phyloP scores from a whole-genome alignment of 2,329 filamentous ascomycete species.

The Leptosphaerulina australis region DNA sequence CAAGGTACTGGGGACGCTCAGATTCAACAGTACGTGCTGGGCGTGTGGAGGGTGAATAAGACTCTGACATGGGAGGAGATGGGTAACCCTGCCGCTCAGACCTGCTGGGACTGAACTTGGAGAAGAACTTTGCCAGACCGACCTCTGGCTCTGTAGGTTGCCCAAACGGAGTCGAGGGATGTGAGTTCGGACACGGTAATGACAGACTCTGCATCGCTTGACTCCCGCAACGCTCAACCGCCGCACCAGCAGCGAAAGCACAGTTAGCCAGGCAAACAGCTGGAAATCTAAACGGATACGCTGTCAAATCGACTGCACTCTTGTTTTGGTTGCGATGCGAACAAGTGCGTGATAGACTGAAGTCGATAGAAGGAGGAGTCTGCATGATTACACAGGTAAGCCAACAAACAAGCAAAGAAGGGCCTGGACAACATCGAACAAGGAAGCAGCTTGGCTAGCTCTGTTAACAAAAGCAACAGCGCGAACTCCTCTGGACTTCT shows the following conservation, averaged over 20 bases:
- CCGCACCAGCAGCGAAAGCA: slow-evolving; percentile 45
- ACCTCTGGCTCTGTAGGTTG: slow-evolving; percentile 45
- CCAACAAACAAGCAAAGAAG: slow-evolving; percentile 32
- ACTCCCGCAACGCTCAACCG: slow-evolving; percentile 45
- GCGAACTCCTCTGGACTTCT: neutral
- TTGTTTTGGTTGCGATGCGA: slow-evolving; percentile 27
- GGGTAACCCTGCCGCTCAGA: slow-evolving; percentile 51
- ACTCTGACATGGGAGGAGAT: slow-evolving; percentile 60
- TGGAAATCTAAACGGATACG: slow-evolving; percentile 26
- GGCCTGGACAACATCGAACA: slow-evolving; percentile 21
- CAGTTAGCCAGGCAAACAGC: slow-evolving; percentile 34
- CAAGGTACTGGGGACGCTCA: slow-evolving; percentile 37
- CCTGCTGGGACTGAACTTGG: slow-evolving; percentile 45
- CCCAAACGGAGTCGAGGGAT: slow-evolving; percentile 47
- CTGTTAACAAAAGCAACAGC: slow-evolving; percentile 1
- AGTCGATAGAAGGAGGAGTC: slow-evolving; percentile 32
- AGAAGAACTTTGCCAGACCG: slow-evolving; percentile 42
- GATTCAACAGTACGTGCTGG: slow-evolving; percentile 44
- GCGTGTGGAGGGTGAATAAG: slow-evolving; percentile 52
- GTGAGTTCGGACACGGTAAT: slow-evolving; percentile 46
- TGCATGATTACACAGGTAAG: slow-evolving; percentile 44
- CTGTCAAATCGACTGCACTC: slow-evolving; percentile 23
- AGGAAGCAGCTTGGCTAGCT: slow-evolving; percentile 11
- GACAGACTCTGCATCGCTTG: slow-evolving; percentile 52
- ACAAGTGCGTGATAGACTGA: slow-evolving; percentile 28